A percentile compares a stretch with the other conserved stretches of the same genome.
Conservation (phyloP, 2,329 filamentous ascomycete genomes). For the Bisporella sp. region DNA sequence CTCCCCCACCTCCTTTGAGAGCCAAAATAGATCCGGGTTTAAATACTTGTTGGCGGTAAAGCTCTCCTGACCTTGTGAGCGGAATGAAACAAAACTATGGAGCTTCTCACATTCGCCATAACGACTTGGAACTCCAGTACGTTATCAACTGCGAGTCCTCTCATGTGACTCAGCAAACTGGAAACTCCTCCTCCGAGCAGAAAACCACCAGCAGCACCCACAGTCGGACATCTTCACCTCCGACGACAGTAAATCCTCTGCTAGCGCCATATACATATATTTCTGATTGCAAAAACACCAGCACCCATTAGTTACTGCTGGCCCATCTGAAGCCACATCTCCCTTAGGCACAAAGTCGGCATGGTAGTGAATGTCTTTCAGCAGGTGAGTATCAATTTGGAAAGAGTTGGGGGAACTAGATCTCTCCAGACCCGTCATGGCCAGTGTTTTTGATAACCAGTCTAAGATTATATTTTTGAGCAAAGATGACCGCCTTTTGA, state of each 20-base stretch:
- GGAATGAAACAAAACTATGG: too few species aligned
- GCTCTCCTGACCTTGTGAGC: too few species aligned
- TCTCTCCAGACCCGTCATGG: conserved; percentile 39
- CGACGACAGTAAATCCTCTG: conserved; percentile 38
- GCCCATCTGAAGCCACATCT: conserved; percentile 25
- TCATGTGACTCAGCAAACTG: conserved; percentile 37
- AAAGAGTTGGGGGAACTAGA: conserved; percentile 39
- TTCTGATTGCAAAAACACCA: conserved; percentile 36
- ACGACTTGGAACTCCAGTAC: conserved; percentile 23
- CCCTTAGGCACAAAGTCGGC: conserved; percentile 24
- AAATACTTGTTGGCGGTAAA: too few species aligned
- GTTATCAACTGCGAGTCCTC: conserved; percentile 55
- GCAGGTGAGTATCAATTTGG: conserved; percentile 41
- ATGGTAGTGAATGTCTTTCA: conserved; percentile 34
- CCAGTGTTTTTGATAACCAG: conserved; percentile 37
- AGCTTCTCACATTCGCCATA: too few species aligned
- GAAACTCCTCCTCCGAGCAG: conserved; percentile 56
- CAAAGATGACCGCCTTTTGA: conserved; percentile 26
- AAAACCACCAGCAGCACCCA: conserved; percentile 38
- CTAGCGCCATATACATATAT: conserved; percentile 34
- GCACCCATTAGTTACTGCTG: conserved; percentile 31
- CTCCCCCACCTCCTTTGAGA: too few species aligned
- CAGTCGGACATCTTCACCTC: conserved; percentile 39
- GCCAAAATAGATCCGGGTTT: too few species aligned
- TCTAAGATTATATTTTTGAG: conserved; percentile 25